These are phyloP conservation scores for Alternaria rosae DNA, from an alignment of 2,329 filamentous ascomycete species.

Conservation along the genomic window DNA sequence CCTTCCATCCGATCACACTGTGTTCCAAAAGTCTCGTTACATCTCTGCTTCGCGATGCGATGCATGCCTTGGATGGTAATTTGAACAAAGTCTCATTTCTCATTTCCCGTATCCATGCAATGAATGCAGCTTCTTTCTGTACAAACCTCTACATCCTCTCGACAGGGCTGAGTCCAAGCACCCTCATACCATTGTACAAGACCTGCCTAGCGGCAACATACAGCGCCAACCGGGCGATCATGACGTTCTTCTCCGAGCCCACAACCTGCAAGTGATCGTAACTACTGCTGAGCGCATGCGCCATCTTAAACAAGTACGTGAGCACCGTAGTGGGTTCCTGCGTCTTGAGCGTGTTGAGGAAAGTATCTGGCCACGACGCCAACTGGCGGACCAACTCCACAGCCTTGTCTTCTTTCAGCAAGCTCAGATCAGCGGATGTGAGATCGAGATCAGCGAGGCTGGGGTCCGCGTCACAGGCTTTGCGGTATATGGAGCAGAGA, in stretches of 20 bases:
- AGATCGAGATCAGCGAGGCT: conserved; percentile 64
- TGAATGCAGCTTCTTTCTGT: neutral
- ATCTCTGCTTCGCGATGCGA: no score
- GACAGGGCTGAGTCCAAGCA: conserved; percentile 80
- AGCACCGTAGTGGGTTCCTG: conserved; percentile 75
- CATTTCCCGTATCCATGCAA: neutral
- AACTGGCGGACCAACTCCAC: conserved; percentile 76
- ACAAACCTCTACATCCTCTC: conserved; percentile 58
- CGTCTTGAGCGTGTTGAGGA: conserved; percentile 84
- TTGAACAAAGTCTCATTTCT: neutral
- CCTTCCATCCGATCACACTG: neutral
- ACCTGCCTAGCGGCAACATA: conserved; percentile 80
- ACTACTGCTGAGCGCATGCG: conserved; percentile 78
- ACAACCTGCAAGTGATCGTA: conserved; percentile 85
- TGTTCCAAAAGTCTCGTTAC: neutral
- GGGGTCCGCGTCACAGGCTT: conserved; percentile 57
- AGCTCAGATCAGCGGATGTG: conserved; percentile 70
- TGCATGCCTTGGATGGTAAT: neutral
- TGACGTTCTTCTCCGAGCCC: conserved; percentile 76
- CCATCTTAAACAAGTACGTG: conserved; percentile 85
- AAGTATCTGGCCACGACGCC: conserved; percentile 85
- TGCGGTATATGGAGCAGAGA: conserved; percentile 56
- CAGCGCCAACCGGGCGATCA: conserved; percentile 70
- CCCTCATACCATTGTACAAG: conserved; percentile 80
- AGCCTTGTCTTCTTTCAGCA: conserved; percentile 76